Base-by-base conservation (phyloP, 331 rosid species). In the Prunus yedoensis region DNA sequence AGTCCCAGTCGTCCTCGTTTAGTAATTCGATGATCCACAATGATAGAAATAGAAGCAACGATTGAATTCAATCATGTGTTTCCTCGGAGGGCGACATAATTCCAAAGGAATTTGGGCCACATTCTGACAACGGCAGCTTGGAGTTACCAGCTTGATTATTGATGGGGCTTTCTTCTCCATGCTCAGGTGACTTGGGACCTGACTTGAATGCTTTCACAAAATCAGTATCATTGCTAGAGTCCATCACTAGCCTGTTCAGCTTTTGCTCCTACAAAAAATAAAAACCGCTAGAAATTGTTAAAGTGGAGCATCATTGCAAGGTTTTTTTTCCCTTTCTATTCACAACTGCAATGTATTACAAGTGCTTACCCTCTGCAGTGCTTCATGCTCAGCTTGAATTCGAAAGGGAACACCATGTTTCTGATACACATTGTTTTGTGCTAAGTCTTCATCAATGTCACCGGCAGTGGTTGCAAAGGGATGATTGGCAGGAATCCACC, bases 401-500 rank as follows among this genome's bases (percentile, higher is more conserved):
- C 97, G 96, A 73, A 80, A 94, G 28, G 99, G 99, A 88, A 94
- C 97, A 65, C 99, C 97, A 35, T 83, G 88, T 85, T 94, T 89
- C 83, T 94, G 99, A 68, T 85, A 74, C 69, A 94, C 97, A 80
- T 94, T 92, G 70, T 79, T 90, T 65, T 92, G 97, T 15, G 99
- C 99, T 52, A 90, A 75, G 80, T 89, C 86, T 83, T 94, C 97
- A 52, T 89, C 97, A 68, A 94, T 86, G 77, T 92, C 99, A 58
- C 86, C 82, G 58, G 89, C 87, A 11, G 97, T 92, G 62, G 97
- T 92, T 73, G 97, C 99, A 81, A 94, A 94, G 73, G 97, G 97
- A 79, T 94, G 99, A 76, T 94, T 94, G 0, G 92, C 89, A 30
- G 99, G 99, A 85, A 92, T 90, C 97, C 99, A 94, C 75, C 99